Evolutionary conservation across 2,329 filamentous ascomycete species (phyloP), one percentile per base, ranked within the genome.

Genomic region (Cercospora beticola): DNA sequence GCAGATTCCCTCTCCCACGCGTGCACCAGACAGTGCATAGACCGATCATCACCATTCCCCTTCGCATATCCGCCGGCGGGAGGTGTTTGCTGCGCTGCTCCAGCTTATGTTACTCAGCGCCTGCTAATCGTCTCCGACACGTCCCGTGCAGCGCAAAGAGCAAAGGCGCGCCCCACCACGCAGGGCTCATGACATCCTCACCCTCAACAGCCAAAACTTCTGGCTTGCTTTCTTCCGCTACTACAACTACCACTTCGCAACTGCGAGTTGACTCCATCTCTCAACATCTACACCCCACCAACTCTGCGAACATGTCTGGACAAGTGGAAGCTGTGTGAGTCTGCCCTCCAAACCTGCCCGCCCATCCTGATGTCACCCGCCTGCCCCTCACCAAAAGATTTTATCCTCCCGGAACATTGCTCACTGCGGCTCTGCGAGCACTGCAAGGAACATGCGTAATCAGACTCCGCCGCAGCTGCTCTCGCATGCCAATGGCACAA

Each of bases 261-360:
- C 65, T 66, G 63, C 70, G 70, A 57, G 64, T 70, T 54, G 63
- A 62, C 56, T 66, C 64, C 58, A 57, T 72, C 28, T 66, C 71
- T n/a, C 56, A 68, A 54, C 71, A 73, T 59, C 60, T 73, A 40
- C 66, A 33, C 57, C 31, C 43, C 21, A 36, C 64, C 36, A 46
- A 30, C 23, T 31, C 58, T 18, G 58, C 65, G 59, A 73, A 28
- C 69, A 74, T 74, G 72, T 71, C 71, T 36, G 31, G 43, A 26
- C 60, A 54, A 62, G 69, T 16, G 56, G 30, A 72, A 65, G 57
- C 72, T 64, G 72, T 74, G 72, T 74, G 67, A 70, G 71, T 72
- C 43, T 18, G 56, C 21, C 33, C 23, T 26, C 28, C 43, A 40
- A 36, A 59, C 59, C 58, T 26, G 23, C 28, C 21, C 31, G 31